phyloP scores from a whole-genome alignment of 2,329 filamentous ascomycete genomes.

The Nothomitra cinnamomea region DNA sequence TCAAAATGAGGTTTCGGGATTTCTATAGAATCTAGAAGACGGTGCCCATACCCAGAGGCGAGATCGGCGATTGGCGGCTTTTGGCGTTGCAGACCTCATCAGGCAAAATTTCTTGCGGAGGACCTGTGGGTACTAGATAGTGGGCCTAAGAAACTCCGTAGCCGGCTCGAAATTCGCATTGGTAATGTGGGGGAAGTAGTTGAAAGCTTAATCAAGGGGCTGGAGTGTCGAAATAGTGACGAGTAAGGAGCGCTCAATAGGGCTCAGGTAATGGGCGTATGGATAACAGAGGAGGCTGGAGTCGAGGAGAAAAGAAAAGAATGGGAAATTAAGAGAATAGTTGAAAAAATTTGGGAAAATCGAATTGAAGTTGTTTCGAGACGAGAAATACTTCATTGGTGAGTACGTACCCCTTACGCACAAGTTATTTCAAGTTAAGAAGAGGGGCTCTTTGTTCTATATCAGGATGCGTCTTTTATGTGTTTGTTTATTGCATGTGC shows the following conservation, averaged over 20 bases:
- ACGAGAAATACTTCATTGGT: slow-evolving; percentile 67
- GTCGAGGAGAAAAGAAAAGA: slow-evolving; percentile 54
- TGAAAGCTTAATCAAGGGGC: slow-evolving; percentile 37
- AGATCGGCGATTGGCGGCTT: slow-evolving; percentile 47
- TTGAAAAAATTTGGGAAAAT: slow-evolving; percentile 36
- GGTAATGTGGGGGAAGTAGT: slow-evolving; percentile 45
- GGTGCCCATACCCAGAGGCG: slow-evolving; percentile 48
- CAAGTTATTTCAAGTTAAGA: neutral
- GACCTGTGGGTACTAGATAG: slow-evolving; percentile 56
- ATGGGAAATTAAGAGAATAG: slow-evolving; percentile 27
- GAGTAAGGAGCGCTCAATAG: no score
- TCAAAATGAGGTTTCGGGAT: slow-evolving; percentile 60
- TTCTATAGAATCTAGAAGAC: slow-evolving; percentile 34
- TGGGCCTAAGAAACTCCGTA: slow-evolving; percentile 39
- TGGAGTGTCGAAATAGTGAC: slow-evolving; percentile 14
- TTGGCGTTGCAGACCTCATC: slow-evolving; percentile 57
- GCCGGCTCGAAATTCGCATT: slow-evolving; percentile 44
- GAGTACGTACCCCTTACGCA: slow-evolving; percentile 39
- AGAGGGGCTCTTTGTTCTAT: no score
- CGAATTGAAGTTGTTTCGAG: slow-evolving; percentile 47
- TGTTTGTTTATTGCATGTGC: no score
- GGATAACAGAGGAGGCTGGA: slow-evolving; percentile 57
- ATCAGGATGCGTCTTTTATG: no score
- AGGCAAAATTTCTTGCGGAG: slow-evolving; percentile 55
- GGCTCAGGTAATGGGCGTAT: slow-evolving; percentile 41